Base-by-base conservation (phyloP, 768 basidiomycete species). In the Macrolepiota albuminosa region DNA sequence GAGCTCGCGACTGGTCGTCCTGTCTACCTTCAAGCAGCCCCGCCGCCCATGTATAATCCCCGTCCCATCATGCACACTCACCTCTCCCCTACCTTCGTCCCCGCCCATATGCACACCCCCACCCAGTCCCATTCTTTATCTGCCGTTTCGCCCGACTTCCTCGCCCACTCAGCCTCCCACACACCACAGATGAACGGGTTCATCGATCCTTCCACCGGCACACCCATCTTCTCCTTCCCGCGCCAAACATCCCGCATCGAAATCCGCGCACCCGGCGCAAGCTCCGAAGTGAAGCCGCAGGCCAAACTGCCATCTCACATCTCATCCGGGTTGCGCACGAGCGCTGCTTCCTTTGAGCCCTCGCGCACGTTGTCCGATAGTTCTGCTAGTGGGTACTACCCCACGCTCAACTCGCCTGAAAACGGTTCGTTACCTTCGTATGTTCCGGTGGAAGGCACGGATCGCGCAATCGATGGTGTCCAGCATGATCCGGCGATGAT, bases 1-100 rank as follows among this genome's bases (percentile, higher is more conserved):
- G 91, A 93, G 71, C 69, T 92, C 54, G 85, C 89, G 14, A 92
- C 89, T 5, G 92, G 92, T 43, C 89, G 89, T 42, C 83, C 89
- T 11, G 86, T 93, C 37, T 88, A 87, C 66, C 77, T 93, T 33
- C 82, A 85, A 62, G 73, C 79, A n/a, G 77, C 81, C 13, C 81
- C 84, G 21, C 76, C 79, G 3, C 77, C 80, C 33, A 80, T 88
- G 76, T 88, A 84, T 67, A 85, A 84, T 52, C 85, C 86, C 54
- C 85, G 83, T n/a, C 86, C 88, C 16, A 67, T 85, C 57, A 78
- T 87, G 64, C 84, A 82, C 60, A 74, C 80, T 14, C 81, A 84
- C 70, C 75, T 81, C 68, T 72, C 76, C 40, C 77, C 81, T 36
- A 76, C 84, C 14, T 89, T 84, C 66, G 74, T 85, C 31, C 82